phyloP scores from a whole-genome alignment of 257 asterid genomes.

The Solanum microdontum region DNA sequence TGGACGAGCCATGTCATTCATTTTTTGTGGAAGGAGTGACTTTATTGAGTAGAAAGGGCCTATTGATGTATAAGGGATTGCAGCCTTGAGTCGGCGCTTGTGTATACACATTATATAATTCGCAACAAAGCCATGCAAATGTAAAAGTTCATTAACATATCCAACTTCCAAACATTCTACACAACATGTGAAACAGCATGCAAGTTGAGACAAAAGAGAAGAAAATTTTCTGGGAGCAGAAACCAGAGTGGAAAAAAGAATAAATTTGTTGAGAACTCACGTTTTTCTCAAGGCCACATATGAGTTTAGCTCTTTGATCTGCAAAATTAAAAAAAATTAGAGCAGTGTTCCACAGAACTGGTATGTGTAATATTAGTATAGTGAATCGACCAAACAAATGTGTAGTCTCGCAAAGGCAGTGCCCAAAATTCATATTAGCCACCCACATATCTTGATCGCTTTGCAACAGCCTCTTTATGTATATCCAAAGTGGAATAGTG shows the following conservation, averaged over 20 bases:
- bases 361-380: not conserved
- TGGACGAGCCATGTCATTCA: not conserved
- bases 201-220: not conserved
- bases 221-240: not conserved
- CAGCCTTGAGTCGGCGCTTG: not conserved
- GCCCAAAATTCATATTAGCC: not conserved
- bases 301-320: constrained; percentile 94
- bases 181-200: not conserved
- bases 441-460: not conserved
- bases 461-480: not conserved
- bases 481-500: not conserved
- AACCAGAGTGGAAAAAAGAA: constrained; percentile 3
- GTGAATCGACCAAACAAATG: not conserved
- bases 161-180: not conserved
- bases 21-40: not conserved
- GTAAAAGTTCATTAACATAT: not conserved
- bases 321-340: constrained; percentile 22
- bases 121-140: not conserved
- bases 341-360: not conserved
- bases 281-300: constrained; percentile 92
- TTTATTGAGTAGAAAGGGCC: not conserved
- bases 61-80: not conserved
- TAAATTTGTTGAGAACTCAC: constrained; percentile 38
- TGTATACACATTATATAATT: not conserved
- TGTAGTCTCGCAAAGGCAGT: not conserved